Evolutionary conservation across 345 rosid species (phyloP).

Genomic region (Bruguiera parviflora): DNA sequence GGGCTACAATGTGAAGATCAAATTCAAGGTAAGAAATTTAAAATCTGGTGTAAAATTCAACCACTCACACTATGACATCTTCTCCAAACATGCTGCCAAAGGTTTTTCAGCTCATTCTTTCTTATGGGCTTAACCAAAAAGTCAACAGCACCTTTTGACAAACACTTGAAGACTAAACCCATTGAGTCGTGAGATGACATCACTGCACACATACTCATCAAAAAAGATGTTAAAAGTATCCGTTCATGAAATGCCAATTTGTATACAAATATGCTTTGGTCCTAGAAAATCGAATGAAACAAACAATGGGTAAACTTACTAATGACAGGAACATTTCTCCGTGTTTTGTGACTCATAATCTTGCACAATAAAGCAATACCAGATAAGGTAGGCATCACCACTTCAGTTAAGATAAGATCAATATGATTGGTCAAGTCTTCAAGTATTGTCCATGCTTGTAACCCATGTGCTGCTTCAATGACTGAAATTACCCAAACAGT

Average conservation of each 20-base stretch:
- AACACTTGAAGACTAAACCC: slow-evolving; percentile 23
- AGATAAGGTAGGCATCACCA: slow-evolving; percentile 63
- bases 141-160: slow-evolving; percentile 31
- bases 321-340: slow-evolving; percentile 56
- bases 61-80: slow-evolving; percentile 11
- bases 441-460: slow-evolving; percentile 69
- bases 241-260: background rate
- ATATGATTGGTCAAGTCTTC: slow-evolving; percentile 56
- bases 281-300: background rate
- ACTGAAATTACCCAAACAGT: slow-evolving; percentile 32
- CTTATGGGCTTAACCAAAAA: slow-evolving; percentile 30
- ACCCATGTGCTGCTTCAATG: slow-evolving; percentile 51
- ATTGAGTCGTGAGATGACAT: slow-evolving; percentile 30
- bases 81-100: slow-evolving; percentile 37
- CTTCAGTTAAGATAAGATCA: slow-evolving; percentile 74
- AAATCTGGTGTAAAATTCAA: slow-evolving; percentile 11
- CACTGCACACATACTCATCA: slow-evolving; percentile 22
- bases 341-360: slow-evolving; percentile 66
- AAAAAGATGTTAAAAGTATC: slow-evolving; percentile 8
- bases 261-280: background rate
- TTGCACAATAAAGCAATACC: slow-evolving; percentile 69
- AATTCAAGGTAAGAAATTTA: background rate
- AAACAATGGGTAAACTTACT: slow-evolving; percentile 15
- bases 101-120: slow-evolving; percentile 27
- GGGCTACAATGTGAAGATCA: background rate